Percentiles rank a stretch among this genome's conserved stretches.
These are phyloP conservation scores for Sphagnum magellanicum DNA, from an alignment of 228 moss, liverwort and hornwort genomes.

Conservation along the genomic window DNA sequence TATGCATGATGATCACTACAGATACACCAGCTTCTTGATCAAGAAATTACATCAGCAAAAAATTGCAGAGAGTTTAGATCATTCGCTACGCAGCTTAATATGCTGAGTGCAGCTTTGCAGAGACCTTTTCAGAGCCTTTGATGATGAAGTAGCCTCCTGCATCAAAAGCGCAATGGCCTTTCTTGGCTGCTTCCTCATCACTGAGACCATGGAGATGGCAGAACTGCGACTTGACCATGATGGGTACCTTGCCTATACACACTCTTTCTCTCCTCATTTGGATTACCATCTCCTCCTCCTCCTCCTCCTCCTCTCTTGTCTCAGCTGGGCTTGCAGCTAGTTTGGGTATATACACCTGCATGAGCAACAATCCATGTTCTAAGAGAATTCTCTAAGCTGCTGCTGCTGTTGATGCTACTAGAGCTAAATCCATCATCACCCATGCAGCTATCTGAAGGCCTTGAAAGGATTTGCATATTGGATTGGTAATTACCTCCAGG, in stretches of 20 bases:
- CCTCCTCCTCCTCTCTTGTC: too few species aligned
- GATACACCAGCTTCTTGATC: too few species aligned
- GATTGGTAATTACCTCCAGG: constrained; percentile 30
- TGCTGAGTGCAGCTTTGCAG: neutral
- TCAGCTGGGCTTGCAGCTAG: neutral
- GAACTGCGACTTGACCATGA: constrained; percentile 80
- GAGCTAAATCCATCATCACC: neutral
- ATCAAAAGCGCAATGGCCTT: constrained; percentile 67
- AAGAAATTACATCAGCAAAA: too few species aligned
- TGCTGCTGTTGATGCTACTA: neutral
- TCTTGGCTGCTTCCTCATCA: constrained; percentile 16
- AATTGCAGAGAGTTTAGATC: neutral
- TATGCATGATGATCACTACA: too few species aligned
- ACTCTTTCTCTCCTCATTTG: constrained; percentile 29
- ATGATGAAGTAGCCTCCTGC: constrained; percentile 81
- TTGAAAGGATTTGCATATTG: neutral
- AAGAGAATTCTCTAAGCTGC: too few species aligned
- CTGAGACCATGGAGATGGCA: constrained; percentile 50
- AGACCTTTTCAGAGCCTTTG: constrained; percentile 87
- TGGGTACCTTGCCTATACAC: constrained; percentile 66
- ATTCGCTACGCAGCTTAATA: neutral
- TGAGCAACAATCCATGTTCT: too few species aligned
- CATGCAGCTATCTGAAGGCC: neutral
- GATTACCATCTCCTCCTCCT: constrained; percentile 19
- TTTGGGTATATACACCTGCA: constrained; percentile 27